phyloP scores from a whole-genome alignment of 257 asterid genomes.

The Paraleonurus japonicus region DNA sequence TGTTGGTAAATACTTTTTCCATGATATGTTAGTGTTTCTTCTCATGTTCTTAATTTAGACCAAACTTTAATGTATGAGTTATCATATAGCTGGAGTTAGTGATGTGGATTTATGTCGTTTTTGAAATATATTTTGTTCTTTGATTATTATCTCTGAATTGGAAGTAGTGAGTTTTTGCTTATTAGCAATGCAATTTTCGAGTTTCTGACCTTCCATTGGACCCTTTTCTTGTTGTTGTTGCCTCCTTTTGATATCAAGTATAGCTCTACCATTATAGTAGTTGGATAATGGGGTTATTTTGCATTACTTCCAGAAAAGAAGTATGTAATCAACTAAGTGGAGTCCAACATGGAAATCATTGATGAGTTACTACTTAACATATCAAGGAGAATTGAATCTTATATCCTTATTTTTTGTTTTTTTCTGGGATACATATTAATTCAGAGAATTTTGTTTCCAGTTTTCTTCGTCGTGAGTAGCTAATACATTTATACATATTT shows the following conservation, averaged over 20 bases:
- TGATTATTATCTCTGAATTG: not conserved
- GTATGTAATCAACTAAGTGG: not conserved
- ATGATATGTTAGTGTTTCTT: not conserved
- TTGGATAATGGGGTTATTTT: not conserved
- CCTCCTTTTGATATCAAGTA: not conserved
- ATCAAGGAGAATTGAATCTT: not conserved
- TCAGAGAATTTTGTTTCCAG: not conserved
- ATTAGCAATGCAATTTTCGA: not conserved
- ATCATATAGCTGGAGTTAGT: not conserved
- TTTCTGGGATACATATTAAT: not conserved
- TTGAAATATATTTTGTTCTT: not conserved
- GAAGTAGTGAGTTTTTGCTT: not conserved
- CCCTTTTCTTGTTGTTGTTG: not conserved
- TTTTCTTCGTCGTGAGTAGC: not conserved
- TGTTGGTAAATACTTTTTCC: slow-evolving; percentile 32
- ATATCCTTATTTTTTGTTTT: not conserved
- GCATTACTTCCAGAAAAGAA: not conserved
- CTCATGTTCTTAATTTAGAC: not conserved
- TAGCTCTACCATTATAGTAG: not conserved
- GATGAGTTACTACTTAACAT: not conserved
- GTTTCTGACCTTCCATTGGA: not conserved
- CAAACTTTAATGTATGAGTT: not conserved
- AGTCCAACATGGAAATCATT: not conserved
- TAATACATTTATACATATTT: slow-evolving; percentile 18
- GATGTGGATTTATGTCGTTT: not conserved